Percentiles rank a stretch among this genome's conserved stretches.
phyloP scores from a whole-genome alignment of 148 eudicot genomes.

The Amaranthus hypochondriacus region DNA sequence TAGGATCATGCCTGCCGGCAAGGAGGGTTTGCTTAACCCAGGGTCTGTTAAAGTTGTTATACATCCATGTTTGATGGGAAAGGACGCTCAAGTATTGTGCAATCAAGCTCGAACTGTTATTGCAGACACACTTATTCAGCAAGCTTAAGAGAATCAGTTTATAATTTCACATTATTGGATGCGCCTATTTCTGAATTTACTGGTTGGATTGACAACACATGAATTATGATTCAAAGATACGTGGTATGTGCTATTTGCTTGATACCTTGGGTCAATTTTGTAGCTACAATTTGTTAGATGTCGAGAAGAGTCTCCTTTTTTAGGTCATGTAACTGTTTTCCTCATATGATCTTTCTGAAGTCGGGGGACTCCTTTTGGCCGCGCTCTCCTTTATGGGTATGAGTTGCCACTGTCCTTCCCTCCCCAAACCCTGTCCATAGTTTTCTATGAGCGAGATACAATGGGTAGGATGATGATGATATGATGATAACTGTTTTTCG shows the following conservation, averaged over 20 bases:
- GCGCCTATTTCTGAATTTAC: not conserved
- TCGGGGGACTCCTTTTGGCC: too few relatives aligned
- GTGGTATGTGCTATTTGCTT: conserved; percentile 17
- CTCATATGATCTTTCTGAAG: too few relatives aligned
- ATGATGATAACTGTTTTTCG: too few relatives aligned
- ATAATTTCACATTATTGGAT: not conserved
- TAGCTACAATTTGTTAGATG: not conserved
- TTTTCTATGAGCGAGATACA: too few relatives aligned
- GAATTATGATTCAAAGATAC: not conserved
- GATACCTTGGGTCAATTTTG: not conserved
- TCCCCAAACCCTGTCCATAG: too few relatives aligned
- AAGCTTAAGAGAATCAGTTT: conserved; percentile 28
- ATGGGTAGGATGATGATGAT: too few relatives aligned
- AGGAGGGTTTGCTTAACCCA: conserved; percentile 52
- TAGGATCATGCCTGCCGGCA: conserved; percentile 83
- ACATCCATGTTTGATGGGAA: conserved; percentile 62
- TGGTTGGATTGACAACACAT: not conserved
- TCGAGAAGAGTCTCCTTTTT: too few relatives aligned
- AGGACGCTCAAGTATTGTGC: conserved; percentile 57
- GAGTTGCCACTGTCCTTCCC: too few relatives aligned
- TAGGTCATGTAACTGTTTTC: too few relatives aligned
- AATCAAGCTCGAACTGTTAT: conserved; percentile 60
- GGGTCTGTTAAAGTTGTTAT: conserved; percentile 76
- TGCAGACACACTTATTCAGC: conserved; percentile 45
- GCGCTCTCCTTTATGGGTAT: too few relatives aligned